Base-by-base conservation (phyloP, 148 eudicot species). In the Dysphania ambrosioides region DNA sequence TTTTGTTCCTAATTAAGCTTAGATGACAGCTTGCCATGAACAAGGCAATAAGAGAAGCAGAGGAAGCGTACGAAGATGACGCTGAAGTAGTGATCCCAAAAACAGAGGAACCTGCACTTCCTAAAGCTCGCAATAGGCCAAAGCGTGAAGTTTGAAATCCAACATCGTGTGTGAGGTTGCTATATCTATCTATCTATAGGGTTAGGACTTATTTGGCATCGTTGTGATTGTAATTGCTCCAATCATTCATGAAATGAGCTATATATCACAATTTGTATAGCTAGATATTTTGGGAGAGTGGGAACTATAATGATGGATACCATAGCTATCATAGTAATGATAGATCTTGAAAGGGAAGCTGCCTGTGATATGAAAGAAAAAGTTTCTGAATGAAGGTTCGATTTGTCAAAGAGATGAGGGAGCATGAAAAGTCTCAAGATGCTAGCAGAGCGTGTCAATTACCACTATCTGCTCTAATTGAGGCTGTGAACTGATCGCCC, bases 81-180 rank as follows among this genome's bases (percentile, higher is more conserved):
- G 64, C 59, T 24, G 85, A 79, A 34, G 41, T 72, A 68, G 72
- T n/a, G 24, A 61, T 75, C 72, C 36, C 85, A 10, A 40, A 58
- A 36, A 84, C 79, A 63, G 83, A 86, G 82, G 88, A 90, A 77
- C 84, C 89, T 32, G 79, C 82, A 32, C 83, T 77, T 66, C 77
- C 81, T 36, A 87, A 87, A 38, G 72, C 80, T 34, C 97, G 97
- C 47, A 90, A 90, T 73, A 87, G 96, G 74, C 97, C 97, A 11
- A 88, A 84, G 80, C 87, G 97, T 41, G 88, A 93, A 80, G 86
- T 87, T 73, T 87, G 85, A 77, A 64, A 73, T 55, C 34, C n/a
- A 12, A 27, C 23, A 19, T 38, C 26, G 9, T 34, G 38, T 24
- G 16, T 58, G 49, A 29, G 57, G 27, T 36, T 8, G 36, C 34